Evolutionary conservation across 2,329 filamentous ascomycete genomes (phyloP).

Genomic region (Exophiala oligosperma): DNA sequence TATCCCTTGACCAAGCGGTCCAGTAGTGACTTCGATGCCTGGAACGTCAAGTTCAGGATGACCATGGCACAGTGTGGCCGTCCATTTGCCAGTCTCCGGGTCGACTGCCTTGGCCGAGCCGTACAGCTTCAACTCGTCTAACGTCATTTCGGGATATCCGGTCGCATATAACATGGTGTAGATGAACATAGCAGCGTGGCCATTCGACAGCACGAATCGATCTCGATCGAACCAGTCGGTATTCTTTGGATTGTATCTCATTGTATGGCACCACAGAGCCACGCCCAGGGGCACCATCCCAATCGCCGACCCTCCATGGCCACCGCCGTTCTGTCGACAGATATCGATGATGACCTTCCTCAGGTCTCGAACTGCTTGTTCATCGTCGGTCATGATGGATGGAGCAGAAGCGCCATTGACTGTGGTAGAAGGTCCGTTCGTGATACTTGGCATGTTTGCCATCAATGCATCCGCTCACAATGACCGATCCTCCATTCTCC

Average conservation of each 20-base stretch:
- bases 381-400: slow-evolving; percentile 5
- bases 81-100: slow-evolving; percentile 12
- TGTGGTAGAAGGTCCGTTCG: background rate
- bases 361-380: slow-evolving; percentile 7
- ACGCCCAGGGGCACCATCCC: slow-evolving; percentile 56
- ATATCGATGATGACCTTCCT: slow-evolving; percentile 11
- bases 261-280: slow-evolving; percentile 39
- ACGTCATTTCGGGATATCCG: slow-evolving; percentile 35
- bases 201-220: slow-evolving; percentile 64
- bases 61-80: slow-evolving; percentile 48
- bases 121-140: slow-evolving; percentile 38
- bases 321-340: slow-evolving; percentile 13
- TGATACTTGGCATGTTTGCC: slow-evolving; percentile 8
- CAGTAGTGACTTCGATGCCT: slow-evolving; percentile 59
- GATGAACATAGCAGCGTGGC: slow-evolving; percentile 26
- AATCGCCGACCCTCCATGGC: slow-evolving; percentile 9
- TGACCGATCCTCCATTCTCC: background rate
- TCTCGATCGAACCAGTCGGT: slow-evolving; percentile 62
- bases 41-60: slow-evolving; percentile 53
- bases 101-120: slow-evolving; percentile 29
- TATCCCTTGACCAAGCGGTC: slow-evolving; percentile 59
- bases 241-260: slow-evolving; percentile 45
- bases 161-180: slow-evolving; percentile 36
- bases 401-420: background rate
- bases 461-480: background rate